These are phyloP conservation scores for Orbilia blumenaviensis DNA, from an alignment of 2,329 filamentous ascomycete genomes.

Conservation along the genomic window DNA sequence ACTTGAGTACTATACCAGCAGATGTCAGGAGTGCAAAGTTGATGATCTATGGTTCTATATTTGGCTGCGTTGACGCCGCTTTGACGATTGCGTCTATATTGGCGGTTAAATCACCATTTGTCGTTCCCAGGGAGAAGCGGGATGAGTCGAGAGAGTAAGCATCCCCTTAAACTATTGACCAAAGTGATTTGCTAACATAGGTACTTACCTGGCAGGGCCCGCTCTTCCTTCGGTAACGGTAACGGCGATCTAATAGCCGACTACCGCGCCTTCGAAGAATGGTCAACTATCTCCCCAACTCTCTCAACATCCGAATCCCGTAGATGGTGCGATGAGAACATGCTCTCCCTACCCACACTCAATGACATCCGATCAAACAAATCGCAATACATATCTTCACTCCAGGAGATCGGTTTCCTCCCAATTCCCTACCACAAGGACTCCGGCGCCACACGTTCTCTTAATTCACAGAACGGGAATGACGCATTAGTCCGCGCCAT, in stretches of 20 bases:
- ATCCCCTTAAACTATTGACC: neutral
- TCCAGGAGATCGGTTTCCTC: slow-evolving; percentile 86
- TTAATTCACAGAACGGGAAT: slow-evolving; percentile 60
- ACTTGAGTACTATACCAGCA: slow-evolving; percentile 87
- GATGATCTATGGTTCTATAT: slow-evolving; percentile 93
- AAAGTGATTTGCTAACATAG: neutral
- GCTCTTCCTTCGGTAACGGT: slow-evolving; percentile 75
- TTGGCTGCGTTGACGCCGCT: slow-evolving; percentile 87
- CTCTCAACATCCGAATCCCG: slow-evolving; percentile 66
- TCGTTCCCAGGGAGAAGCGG: slow-evolving; percentile 82
- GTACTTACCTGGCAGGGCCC: slow-evolving; percentile 64
- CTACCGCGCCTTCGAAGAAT: slow-evolving; percentile 82
- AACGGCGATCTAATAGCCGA: slow-evolving; percentile 92
- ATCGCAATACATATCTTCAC: slow-evolving; percentile 82
- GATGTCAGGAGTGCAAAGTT: slow-evolving; percentile 93
- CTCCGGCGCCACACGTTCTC: slow-evolving; percentile 59
- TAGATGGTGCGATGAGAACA: slow-evolving; percentile 84
- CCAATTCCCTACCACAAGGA: slow-evolving; percentile 63
- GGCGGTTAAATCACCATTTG: slow-evolving; percentile 86
- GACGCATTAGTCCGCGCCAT: slow-evolving; percentile 72
- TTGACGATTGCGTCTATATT: slow-evolving; percentile 90
- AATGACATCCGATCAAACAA: slow-evolving; percentile 88
- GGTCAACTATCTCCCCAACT: slow-evolving; percentile 67
- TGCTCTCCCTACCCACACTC: slow-evolving; percentile 82
- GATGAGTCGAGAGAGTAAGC: slow-evolving; percentile 75